Evolutionary conservation across 305 asterid species (phyloP).

Genomic region (Solanum hybrid): DNA sequence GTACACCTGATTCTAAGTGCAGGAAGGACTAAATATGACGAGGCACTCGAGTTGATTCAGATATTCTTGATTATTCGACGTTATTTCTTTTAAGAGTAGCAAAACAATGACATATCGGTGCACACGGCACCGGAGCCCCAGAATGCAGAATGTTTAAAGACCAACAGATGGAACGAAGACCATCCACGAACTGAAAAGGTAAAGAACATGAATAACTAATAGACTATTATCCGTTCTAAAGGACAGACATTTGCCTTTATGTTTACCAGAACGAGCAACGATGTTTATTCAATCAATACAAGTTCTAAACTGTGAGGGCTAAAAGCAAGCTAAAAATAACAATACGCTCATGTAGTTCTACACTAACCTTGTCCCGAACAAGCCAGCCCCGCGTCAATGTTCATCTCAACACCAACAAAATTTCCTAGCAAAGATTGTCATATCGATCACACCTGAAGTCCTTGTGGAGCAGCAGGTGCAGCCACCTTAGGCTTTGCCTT

Average conservation of each 20-base stretch:
- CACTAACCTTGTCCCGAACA: neutral
- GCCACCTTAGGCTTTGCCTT: constrained; percentile 37
- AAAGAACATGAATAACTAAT: neutral
- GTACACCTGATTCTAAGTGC: neutral
- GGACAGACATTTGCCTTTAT: neutral
- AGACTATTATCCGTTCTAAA: neutral
- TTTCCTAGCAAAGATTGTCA: neutral
- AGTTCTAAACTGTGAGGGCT: neutral
- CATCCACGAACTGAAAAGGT: neutral
- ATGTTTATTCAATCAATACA: neutral
- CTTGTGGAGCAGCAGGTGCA: constrained; percentile 26
- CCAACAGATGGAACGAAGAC: neutral
- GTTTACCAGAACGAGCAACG: neutral
- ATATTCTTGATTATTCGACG: no score
- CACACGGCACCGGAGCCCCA: neutral
- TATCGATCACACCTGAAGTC: constrained; percentile 24
- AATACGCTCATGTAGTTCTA: neutral
- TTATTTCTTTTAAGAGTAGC: neutral
- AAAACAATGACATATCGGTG: neutral
- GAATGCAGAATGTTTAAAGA: neutral
- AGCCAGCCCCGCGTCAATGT: neutral
- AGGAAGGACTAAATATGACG: neutral
- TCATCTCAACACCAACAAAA: constrained; percentile 8
- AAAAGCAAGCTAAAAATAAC: neutral
- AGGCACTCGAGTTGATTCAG: neutral